Percentiles rank a stretch among this genome's conserved stretches.
Evolutionary conservation across 495 filamentous ascomycete species (phyloP).

Genomic region (Hypoxylon perforatum): DNA sequence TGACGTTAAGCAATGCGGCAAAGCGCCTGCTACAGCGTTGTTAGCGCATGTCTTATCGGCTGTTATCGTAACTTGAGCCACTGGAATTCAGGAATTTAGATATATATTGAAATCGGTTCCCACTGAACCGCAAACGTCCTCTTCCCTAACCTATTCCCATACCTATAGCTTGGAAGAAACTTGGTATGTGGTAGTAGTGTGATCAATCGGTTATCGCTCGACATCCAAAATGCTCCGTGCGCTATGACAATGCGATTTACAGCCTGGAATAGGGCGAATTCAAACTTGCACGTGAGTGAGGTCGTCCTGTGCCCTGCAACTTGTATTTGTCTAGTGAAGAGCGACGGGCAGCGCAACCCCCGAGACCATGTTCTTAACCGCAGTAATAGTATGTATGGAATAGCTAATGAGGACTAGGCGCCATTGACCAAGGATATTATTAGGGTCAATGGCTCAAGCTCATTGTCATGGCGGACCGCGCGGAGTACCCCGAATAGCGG

Average conservation of each 20-base stretch:
- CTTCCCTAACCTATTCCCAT: not conserved
- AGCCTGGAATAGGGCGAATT: constrained; percentile 46
- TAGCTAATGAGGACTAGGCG: constrained; percentile 34
- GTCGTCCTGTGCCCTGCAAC: not conserved
- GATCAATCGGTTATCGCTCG: constrained; percentile 12
- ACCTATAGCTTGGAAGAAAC: not conserved
- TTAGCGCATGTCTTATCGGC: constrained; percentile 28
- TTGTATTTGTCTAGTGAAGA: not conserved
- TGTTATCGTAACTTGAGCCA: constrained; percentile 33
- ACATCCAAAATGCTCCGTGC: constrained; percentile 42
- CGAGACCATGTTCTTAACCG: not conserved
- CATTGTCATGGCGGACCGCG: constrained; percentile 30
- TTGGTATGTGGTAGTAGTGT: constrained; percentile 27
- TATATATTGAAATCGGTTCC: constrained; percentile 22
- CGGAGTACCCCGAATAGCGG: constrained; percentile 38
- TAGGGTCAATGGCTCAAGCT: constrained; percentile 37
- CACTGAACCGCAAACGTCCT: not conserved
- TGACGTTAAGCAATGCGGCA: not conserved
- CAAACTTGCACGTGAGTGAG: constrained; percentile 46
- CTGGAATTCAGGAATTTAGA: constrained; percentile 38
- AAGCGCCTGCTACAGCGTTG: constrained; percentile 4
- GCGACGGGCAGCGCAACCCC: not conserved
- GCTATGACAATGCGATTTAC: constrained; percentile 45
- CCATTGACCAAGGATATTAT: constrained; percentile 36
- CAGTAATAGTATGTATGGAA: not conserved